Percentiles rank a stretch among this genome's conserved stretches.
These are phyloP conservation scores for Globisporangium carolinianum DNA, from an alignment of 352 stramenopile genomes.

Conservation along the genomic window DNA sequence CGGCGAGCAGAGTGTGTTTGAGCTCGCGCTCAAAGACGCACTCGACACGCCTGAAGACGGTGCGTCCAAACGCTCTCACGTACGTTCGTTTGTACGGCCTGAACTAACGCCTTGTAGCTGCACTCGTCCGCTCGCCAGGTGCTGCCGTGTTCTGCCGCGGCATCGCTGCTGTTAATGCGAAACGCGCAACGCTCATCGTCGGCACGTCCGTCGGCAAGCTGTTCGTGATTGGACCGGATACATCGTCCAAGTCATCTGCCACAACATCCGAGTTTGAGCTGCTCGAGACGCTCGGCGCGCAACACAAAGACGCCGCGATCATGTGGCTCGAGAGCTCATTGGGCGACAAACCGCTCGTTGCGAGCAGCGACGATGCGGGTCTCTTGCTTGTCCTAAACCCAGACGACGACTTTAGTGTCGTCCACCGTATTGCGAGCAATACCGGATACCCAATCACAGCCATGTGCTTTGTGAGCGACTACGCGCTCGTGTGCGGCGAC, in stretches of 20 bases:
- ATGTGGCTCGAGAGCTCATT: constrained; percentile 45
- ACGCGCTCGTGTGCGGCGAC: constrained; percentile 53
- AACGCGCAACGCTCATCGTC: constrained; percentile 36
- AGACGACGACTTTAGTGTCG: constrained; percentile 46
- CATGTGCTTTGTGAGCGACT: constrained; percentile 46
- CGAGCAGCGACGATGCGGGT: constrained; percentile 53
- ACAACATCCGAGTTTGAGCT: constrained; percentile 50
- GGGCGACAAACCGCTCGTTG: constrained; percentile 25
- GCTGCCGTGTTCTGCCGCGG: constrained; percentile 49
- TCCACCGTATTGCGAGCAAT: constrained; percentile 43
- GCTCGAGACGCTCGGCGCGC: constrained; percentile 39
- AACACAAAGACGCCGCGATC: constrained; percentile 43
- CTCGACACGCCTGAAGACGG: constrained; percentile 37
- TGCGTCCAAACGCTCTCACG: constrained; percentile 8
- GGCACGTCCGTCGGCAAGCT: constrained; percentile 54
- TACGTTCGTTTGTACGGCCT: background rate
- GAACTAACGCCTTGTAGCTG: no score
- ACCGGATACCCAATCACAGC: constrained; percentile 37
- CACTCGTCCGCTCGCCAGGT: constrained; percentile 14
- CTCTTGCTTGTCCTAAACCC: constrained; percentile 49
- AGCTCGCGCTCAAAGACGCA: constrained; percentile 51
- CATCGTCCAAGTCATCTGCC: constrained; percentile 29
- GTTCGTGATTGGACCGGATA: constrained; percentile 49
- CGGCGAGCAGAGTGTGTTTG: constrained; percentile 43
- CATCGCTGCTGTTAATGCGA: constrained; percentile 49